Base-by-base conservation (phyloP, 1,284 basidiomycete genomes). In the Trichosporon sp. region DNA sequence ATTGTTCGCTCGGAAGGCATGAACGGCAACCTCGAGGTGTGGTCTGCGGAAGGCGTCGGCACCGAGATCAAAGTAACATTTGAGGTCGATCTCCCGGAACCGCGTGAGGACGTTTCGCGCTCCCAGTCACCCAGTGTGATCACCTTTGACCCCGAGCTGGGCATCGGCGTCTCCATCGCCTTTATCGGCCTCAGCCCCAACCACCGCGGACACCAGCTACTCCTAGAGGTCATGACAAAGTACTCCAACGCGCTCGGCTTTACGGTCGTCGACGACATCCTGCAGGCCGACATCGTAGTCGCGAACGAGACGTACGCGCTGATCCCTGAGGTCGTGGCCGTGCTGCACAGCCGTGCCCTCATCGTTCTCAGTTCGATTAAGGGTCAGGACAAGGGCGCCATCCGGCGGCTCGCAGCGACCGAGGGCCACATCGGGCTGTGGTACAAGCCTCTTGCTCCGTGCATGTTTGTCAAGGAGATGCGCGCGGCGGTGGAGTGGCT, bases 61-160 rank as follows among this genome's bases (percentile, higher is more conserved):
- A 97, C 94, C 6, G 93, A 96, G 75, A 93, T 97, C 78, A 89
- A 89, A 69, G 87, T 96, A 49, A 87, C 87, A 0, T 92, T 96
- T 77, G 86, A 87, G 59, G 90, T 91, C 27, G 90, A 92, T 70
- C 76, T 84, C 10, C 77, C 40, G 23, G 56, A 67, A 6, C 60
- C 59, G 14, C 52, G 52, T 44, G 34, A 59, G 29, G 8, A 54
- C 2, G 57, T 21, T 1, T 58, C 40, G 4, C 23, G 29, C 11
- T 10, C n/a, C 4, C 4, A 16, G 5, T 3, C 32, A 2, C 56
- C 56, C 36, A 21, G 29, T 9, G 19, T 8, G n/a, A 32, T 27
- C 3, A 31, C 25, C 49, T 44, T 16, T 16, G 49, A 29, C 16
- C 27, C 27, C 27, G 49, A 31, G 16, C 25, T 81, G 32, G 73